Percentiles rank a stretch among this genome's conserved stretches.
Conservation (phyloP, 495 filamentous ascomycete species). For the Talaromyces liani region DNA sequence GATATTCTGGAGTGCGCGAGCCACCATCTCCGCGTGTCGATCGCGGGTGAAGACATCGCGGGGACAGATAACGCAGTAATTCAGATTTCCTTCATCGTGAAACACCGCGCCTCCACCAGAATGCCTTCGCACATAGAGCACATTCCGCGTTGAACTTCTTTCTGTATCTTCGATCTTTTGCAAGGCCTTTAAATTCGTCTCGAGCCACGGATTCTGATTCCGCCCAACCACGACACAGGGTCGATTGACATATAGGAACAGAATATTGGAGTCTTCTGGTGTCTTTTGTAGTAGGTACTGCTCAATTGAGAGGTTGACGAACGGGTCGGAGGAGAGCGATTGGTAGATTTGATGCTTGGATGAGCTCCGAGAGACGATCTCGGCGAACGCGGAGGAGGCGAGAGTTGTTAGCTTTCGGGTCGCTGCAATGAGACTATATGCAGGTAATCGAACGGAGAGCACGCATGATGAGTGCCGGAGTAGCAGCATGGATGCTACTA, state of each 20-base stretch:
- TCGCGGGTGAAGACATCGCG: constrained; percentile 66
- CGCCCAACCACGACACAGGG: constrained; percentile 86
- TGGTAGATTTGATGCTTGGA: constrained; percentile 67
- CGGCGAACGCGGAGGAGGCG: constrained; percentile 29
- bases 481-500: constrained; percentile 7
- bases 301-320: constrained; percentile 91
- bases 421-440: background rate
- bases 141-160: constrained; percentile 16
- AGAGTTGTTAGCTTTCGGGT: constrained; percentile 23
- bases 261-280: constrained; percentile 58
- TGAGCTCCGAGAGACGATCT: constrained; percentile 30
- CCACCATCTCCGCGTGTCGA: constrained; percentile 86
- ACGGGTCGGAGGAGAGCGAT: constrained; percentile 67
- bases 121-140: constrained; percentile 69
- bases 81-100: constrained; percentile 86
- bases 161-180: constrained; percentile 17
- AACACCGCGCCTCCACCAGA: constrained; percentile 90
- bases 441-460: background rate
- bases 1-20: constrained; percentile 55
- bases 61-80: constrained; percentile 86
- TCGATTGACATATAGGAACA: constrained; percentile 82
- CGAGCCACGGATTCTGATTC: constrained; percentile 96
- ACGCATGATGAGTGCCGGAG: constrained; percentile 4
- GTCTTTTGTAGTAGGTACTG: constrained; percentile 75
- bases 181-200: constrained; percentile 65